phyloP scores from a whole-genome alignment of 768 basidiomycete genomes.

The Mycena galopus region DNA sequence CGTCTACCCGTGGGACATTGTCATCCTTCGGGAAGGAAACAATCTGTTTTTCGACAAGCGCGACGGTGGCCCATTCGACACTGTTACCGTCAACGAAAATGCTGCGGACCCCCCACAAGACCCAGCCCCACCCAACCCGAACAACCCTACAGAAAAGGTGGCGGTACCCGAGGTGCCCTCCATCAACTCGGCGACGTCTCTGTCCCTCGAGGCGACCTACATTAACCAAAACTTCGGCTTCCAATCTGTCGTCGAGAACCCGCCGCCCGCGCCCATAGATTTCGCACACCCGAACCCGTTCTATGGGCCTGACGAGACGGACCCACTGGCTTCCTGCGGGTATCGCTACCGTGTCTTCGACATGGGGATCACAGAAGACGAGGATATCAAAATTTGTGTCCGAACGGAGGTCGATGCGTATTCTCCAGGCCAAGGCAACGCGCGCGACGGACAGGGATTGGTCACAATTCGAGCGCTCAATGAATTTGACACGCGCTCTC shows the following conservation, averaged over 20 bases:
- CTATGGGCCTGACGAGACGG: slow-evolving; percentile 93
- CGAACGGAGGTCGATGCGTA: slow-evolving; percentile 98
- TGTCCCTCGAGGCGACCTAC: slow-evolving; percentile 97
- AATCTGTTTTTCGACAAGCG: slow-evolving; percentile 97
- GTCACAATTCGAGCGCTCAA: slow-evolving; percentile 96
- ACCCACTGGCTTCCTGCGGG: slow-evolving; percentile 94
- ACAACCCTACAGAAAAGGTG: slow-evolving; percentile 78
- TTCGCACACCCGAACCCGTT: slow-evolving; percentile 95
- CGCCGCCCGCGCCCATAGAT: slow-evolving; percentile 73
- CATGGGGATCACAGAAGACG: slow-evolving; percentile 90
- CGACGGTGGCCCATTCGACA: slow-evolving; percentile 96
- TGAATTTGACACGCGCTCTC: slow-evolving; percentile 93
- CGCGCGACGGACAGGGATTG: slow-evolving; percentile 78
- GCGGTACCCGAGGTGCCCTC: slow-evolving; percentile 77
- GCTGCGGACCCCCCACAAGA: slow-evolving; percentile 94
- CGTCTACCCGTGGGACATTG: slow-evolving; percentile 99
- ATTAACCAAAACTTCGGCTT: slow-evolving; percentile 99
- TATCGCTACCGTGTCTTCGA: slow-evolving; percentile 98
- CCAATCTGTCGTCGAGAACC: slow-evolving; percentile 88
- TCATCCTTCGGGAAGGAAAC: slow-evolving; percentile 93
- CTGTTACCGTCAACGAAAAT: slow-evolving; percentile 98
- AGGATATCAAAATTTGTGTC: slow-evolving; percentile 91
- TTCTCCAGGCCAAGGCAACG: slow-evolving; percentile 69
- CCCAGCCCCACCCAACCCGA: slow-evolving; percentile 81
- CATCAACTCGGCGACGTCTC: slow-evolving; percentile 93